phyloP scores from a whole-genome alignment of 2,329 filamentous ascomycete genomes.

The Penicillium corylophilum region DNA sequence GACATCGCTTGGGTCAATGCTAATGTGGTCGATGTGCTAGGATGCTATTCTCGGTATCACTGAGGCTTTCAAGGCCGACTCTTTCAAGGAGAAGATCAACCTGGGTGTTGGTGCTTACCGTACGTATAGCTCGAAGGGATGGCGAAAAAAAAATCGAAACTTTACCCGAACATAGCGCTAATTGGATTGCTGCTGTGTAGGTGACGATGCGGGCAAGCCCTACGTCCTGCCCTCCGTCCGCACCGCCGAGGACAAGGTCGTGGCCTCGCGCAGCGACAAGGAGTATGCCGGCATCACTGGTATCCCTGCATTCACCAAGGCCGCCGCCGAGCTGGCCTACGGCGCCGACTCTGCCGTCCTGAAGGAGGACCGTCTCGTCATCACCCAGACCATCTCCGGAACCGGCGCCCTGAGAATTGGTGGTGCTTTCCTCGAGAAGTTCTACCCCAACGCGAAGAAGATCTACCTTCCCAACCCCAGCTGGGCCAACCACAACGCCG shows the following conservation, averaged over 20 bases:
- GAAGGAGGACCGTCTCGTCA: constrained; percentile 72
- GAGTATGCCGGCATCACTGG: constrained; percentile 98
- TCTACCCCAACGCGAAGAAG: constrained; percentile 87
- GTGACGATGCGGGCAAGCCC: constrained; percentile 93
- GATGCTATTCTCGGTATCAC: constrained; percentile 65
- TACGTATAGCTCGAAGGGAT: constrained; percentile 28
- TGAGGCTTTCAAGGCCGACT: constrained; percentile 98
- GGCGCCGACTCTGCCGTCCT: constrained; percentile 76
- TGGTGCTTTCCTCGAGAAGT: constrained; percentile 86
- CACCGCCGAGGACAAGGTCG: constrained; percentile 81
- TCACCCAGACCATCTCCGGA: constrained; percentile 97
- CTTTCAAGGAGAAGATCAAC: constrained; percentile 95
- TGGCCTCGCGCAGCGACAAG: constrained; percentile 80
- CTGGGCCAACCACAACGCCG: constrained; percentile 97
- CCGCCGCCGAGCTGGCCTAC: constrained; percentile 88
- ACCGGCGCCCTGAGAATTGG: constrained; percentile 95
- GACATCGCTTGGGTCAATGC: constrained; percentile 15
- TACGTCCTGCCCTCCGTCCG: constrained; percentile 94
- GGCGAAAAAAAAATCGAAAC: not conserved
- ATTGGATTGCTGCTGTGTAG: constrained; percentile 25
- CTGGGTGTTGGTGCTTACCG: constrained; percentile 97
- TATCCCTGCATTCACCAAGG: constrained; percentile 88
- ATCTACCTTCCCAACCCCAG: constrained; percentile 96
- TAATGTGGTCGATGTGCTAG: constrained; percentile 29
- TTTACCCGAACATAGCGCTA: not conserved